These are phyloP conservation scores for Coemansia interrupta DNA, from an alignment of 192 early-diverging fungal species.

Conservation along the genomic window DNA sequence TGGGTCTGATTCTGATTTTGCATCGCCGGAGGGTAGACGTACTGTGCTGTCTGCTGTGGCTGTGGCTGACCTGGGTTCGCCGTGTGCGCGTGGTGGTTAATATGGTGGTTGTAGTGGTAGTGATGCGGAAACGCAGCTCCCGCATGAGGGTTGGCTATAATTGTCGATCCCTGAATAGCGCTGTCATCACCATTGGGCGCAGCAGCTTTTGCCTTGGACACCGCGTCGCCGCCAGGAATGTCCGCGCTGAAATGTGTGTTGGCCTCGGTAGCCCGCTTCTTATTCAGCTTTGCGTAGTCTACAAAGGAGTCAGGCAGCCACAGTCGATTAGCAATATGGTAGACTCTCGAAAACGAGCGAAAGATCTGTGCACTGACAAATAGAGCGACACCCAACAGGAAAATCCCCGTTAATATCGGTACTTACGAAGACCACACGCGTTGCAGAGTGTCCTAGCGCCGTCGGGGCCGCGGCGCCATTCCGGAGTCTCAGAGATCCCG, in stretches of 20 bases:
- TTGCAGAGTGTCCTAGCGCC: constrained; percentile 92
- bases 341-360: too few species aligned
- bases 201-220: background rate
- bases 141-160: too few species aligned
- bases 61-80: too few species aligned
- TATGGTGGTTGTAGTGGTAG: too few species aligned
- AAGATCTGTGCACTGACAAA: background rate
- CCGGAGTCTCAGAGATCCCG: constrained; percentile 82
- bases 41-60: too few species aligned
- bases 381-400: too few species aligned
- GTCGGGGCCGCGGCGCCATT: constrained; percentile 91
- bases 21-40: too few species aligned
- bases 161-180: too few species aligned
- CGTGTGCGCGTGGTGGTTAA: too few species aligned
- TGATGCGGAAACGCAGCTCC: too few species aligned
- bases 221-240: background rate
- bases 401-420: background rate
- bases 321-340: background rate
- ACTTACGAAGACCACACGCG: constrained; percentile 87
- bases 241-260: constrained; percentile 10
- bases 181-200: background rate
- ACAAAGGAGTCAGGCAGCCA: background rate
- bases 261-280: constrained; percentile 49
- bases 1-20: too few species aligned
- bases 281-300: constrained; percentile 57